Conservation (phyloP, 495 filamentous ascomycete species). For the Achaetomiella virescens region DNA sequence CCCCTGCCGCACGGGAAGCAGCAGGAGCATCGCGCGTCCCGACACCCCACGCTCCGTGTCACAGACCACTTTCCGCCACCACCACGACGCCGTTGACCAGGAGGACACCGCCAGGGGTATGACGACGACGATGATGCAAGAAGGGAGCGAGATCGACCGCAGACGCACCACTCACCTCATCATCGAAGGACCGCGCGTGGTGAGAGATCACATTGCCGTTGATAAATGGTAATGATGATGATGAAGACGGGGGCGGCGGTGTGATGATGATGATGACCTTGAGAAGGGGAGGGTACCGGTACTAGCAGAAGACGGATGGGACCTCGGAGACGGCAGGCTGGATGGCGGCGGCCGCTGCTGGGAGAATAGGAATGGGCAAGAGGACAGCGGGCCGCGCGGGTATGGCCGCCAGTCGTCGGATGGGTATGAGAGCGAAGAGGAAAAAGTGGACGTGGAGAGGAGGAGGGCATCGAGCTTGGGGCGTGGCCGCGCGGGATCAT, state of each 20-base stretch:
- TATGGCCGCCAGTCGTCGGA: background rate
- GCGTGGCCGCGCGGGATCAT: conserved; percentile 33
- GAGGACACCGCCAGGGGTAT: too few relatives aligned
- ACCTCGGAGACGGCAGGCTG: background rate
- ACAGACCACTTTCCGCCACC: too few relatives aligned
- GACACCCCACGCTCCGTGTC: background rate
- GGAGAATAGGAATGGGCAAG: too few relatives aligned
- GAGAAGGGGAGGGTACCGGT: conserved; percentile 5
- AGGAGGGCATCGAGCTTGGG: conserved; percentile 18
- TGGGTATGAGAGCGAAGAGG: background rate
- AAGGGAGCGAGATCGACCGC: background rate
- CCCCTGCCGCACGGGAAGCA: conserved; percentile 11
- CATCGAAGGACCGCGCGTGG: too few relatives aligned
- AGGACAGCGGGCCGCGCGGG: too few relatives aligned
- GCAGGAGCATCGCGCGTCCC: conserved; percentile 7
- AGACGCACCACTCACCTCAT: background rate
- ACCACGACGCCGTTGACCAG: too few relatives aligned
- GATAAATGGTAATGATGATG: too few relatives aligned
- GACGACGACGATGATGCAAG: background rate
- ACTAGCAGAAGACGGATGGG: conserved; percentile 6
- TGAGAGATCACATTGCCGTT: too few relatives aligned
- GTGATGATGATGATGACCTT: background rate
- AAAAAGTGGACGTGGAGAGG: background rate
- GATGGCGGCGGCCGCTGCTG: conserved; percentile 1
- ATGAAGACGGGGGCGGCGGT: background rate